phyloP scores from a whole-genome alignment of 805 yeast species.

The Maudiozyma turicensis region DNA sequence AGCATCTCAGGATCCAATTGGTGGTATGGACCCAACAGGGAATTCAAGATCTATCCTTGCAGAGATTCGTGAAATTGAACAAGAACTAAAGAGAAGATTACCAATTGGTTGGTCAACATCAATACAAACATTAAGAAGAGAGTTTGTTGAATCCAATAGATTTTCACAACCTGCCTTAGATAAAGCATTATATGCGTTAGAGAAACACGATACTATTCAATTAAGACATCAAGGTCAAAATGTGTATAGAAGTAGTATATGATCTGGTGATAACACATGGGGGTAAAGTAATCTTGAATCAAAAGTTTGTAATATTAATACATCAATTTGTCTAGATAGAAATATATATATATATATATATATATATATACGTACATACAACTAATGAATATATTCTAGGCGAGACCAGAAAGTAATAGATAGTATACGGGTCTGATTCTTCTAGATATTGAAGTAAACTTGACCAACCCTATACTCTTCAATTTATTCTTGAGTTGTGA shows the following conservation, averaged over 20 bases:
- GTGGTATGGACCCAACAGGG: slow-evolving; percentile 39
- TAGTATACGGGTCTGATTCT: no score
- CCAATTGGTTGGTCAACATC: slow-evolving; percentile 97
- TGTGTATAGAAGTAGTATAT: slow-evolving; percentile 55
- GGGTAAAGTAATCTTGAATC: background rate
- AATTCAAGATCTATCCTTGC: slow-evolving; percentile 49
- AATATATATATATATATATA: background rate
- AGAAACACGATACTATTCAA: slow-evolving; percentile 78
- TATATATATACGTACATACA: background rate
- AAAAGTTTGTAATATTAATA: background rate
- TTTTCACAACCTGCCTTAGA: slow-evolving; percentile 67
- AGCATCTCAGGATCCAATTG: slow-evolving; percentile 43
- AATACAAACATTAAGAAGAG: slow-evolving; percentile 70
- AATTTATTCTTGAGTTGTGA: no score
- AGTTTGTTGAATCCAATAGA: slow-evolving; percentile 60
- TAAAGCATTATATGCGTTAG: slow-evolving; percentile 70
- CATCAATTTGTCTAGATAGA: background rate
- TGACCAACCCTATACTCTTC: no score
- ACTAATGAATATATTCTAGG: no score
- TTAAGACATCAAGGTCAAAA: slow-evolving; percentile 81
- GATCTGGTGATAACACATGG: background rate
- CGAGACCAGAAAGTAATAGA: no score
- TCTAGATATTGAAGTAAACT: no score
- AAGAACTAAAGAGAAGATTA: slow-evolving; percentile 76
- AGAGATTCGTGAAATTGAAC: slow-evolving; percentile 73